These are phyloP conservation scores for Tulasnella calospora DNA, from an alignment of 768 basidiomycete genomes.

Conservation along the genomic window DNA sequence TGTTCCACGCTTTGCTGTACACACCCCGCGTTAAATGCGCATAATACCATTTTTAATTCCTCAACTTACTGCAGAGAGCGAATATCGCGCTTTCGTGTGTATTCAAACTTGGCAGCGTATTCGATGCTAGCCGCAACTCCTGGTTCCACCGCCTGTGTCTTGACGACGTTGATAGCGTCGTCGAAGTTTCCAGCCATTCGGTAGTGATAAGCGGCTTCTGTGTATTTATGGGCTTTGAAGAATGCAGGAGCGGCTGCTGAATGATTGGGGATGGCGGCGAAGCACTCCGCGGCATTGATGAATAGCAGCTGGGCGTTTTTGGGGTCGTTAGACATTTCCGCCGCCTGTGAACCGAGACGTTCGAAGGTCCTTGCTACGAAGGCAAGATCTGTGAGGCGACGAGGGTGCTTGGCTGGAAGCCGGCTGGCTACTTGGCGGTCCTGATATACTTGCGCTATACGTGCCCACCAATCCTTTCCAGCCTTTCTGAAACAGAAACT, in stretches of 20 bases:
- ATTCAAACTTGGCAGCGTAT: slow-evolving; percentile 47
- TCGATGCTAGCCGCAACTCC: slow-evolving; percentile 39
- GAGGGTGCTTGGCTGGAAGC: not conserved
- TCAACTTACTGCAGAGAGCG: slow-evolving; percentile 34
- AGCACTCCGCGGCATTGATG: not conserved
- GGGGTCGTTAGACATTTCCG: not conserved
- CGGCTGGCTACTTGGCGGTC: not conserved
- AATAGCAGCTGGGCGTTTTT: not conserved
- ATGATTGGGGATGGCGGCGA: not conserved
- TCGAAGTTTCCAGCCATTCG: slow-evolving; percentile 12
- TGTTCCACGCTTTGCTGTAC: slow-evolving; percentile 43
- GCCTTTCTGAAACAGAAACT: slow-evolving; percentile 22
- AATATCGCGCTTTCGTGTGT: slow-evolving; percentile 41
- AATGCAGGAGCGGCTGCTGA: not conserved
- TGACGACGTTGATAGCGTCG: slow-evolving; percentile 19
- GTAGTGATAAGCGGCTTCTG: slow-evolving; percentile 14
- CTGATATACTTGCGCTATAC: not conserved
- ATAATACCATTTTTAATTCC: not conserved
- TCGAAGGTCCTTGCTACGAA: not conserved
- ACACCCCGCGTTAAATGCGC: not conserved
- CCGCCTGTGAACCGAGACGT: not conserved
- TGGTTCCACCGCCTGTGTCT: slow-evolving; percentile 36
- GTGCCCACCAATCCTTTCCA: not conserved
- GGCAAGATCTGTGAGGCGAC: not conserved
- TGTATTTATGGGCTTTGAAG: slow-evolving; percentile 7